Conservation (phyloP, 192 early-diverging fungal species). For the Linnemannia zychae region DNA sequence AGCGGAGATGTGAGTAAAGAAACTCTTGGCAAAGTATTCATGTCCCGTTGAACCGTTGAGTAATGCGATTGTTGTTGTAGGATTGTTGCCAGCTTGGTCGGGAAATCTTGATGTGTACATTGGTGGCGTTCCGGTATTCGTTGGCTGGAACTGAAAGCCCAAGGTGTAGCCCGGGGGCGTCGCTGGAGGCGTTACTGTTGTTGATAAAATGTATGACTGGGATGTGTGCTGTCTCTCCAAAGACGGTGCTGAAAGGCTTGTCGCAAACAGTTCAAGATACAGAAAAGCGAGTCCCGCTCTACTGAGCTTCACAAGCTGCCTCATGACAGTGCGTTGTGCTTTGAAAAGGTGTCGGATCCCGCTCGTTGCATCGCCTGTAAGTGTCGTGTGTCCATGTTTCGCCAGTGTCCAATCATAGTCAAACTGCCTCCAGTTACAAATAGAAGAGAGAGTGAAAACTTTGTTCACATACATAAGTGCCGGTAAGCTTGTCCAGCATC, state of each 20-base stretch:
- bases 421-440: not conserved
- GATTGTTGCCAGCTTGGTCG: not conserved
- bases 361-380: no score
- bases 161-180: not conserved
- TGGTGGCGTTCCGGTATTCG: not conserved
- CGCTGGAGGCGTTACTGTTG: not conserved
- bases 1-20: not conserved
- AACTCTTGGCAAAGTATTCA: not conserved
- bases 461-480: conserved; percentile 80
- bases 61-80: not conserved
- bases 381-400: no score
- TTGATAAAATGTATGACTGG: not conserved
- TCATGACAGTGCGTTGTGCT: no score
- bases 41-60: not conserved
- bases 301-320: not conserved
- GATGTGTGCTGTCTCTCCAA: not conserved
- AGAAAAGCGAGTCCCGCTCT: not conserved
- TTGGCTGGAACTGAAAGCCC: not conserved
- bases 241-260: not conserved
- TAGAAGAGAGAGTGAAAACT: not conserved
- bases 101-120: not conserved
- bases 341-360: no score
- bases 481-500: conserved; percentile 99
- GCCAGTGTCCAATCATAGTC: not conserved
- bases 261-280: not conserved